Conservation (phyloP, 805 yeast genomes). For the Wickerhamomyces rabaulensis region DNA sequence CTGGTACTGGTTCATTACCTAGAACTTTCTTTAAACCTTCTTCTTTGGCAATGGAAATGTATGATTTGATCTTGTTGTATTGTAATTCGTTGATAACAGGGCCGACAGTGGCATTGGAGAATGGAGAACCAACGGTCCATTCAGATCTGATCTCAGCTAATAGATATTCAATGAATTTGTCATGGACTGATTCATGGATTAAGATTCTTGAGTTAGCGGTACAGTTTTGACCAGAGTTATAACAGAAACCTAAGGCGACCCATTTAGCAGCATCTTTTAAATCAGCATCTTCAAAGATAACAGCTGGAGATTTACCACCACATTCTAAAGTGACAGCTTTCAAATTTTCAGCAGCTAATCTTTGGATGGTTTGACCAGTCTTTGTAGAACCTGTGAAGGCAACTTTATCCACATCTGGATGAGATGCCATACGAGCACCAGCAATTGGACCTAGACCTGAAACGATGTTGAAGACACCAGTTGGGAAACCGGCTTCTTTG, state of each 20-base stretch:
- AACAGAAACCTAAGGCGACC: slow-evolving; percentile 62
- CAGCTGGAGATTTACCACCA: slow-evolving; percentile 68
- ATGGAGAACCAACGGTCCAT: slow-evolving; percentile 56
- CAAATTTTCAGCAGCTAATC: slow-evolving; percentile 53
- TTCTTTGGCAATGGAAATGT: slow-evolving; percentile 41
- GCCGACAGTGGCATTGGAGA: slow-evolving; percentile 47
- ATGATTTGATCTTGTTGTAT: slow-evolving; percentile 43
- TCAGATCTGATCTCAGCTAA: slow-evolving; percentile 39
- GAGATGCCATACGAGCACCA: slow-evolving; percentile 63
- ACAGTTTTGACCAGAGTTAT: slow-evolving; percentile 65
- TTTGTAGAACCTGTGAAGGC: slow-evolving; percentile 65
- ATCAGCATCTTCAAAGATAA: slow-evolving; percentile 60
- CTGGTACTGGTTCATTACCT: slow-evolving; percentile 31
- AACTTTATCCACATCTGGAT: slow-evolving; percentile 50
- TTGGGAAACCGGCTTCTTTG: slow-evolving; percentile 70
- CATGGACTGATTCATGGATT: slow-evolving; percentile 52
- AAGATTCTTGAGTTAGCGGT: slow-evolving; percentile 61
- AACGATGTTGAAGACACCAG: slow-evolving; percentile 70
- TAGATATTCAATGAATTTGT: slow-evolving; percentile 41
- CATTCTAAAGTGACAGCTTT: slow-evolving; percentile 66
- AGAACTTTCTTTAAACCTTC: slow-evolving; percentile 45
- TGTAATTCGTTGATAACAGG: slow-evolving; percentile 58
- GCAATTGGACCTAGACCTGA: slow-evolving; percentile 68
- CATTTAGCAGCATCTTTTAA: slow-evolving; percentile 61
- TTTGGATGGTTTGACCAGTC: slow-evolving; percentile 62